Evolutionary conservation across 192 early-diverging fungal species (phyloP).

Genomic region (Podila minutissima): DNA sequence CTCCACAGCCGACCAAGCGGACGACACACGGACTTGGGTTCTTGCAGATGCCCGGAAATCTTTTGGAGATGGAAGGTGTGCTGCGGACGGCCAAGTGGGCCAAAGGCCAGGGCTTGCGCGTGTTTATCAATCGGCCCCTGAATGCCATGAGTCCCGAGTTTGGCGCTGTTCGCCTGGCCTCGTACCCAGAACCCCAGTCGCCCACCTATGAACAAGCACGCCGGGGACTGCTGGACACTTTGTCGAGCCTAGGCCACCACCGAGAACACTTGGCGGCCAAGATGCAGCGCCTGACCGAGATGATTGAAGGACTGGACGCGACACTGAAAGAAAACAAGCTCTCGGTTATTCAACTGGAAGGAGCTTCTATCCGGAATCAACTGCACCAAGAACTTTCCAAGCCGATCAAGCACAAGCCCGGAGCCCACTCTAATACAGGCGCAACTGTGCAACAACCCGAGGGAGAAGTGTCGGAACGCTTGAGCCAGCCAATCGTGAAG

Average conservation of each 20-base stretch:
- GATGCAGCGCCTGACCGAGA: slow-evolving; percentile 21
- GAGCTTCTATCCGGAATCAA: slow-evolving; percentile 7
- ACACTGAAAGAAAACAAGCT: slow-evolving; percentile 11
- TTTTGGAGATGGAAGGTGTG: slow-evolving; percentile 49
- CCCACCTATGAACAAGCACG: slow-evolving; percentile 24
- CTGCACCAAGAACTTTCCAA: slow-evolving; percentile 25
- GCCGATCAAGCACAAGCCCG: not conserved
- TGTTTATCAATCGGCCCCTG: slow-evolving; percentile 53
- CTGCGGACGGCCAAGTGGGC: slow-evolving; percentile 52
- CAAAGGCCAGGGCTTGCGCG: slow-evolving; percentile 41
- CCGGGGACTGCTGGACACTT: not conserved
- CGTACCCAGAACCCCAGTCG: slow-evolving; percentile 34
- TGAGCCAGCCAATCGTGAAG: no score
- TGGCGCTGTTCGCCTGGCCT: slow-evolving; percentile 40
- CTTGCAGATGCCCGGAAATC: slow-evolving; percentile 51
- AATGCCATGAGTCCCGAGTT: slow-evolving; percentile 44
- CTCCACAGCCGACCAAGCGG: slow-evolving; percentile 2
- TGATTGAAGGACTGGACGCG: slow-evolving; percentile 13
- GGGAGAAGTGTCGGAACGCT: not conserved
- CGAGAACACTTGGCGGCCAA: slow-evolving; percentile 8
- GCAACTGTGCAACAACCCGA: not conserved
- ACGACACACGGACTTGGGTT: slow-evolving; percentile 37
- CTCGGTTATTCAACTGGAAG: slow-evolving; percentile 28
- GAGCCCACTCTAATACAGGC: not conserved
- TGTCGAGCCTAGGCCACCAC: not conserved